Base-by-base conservation (phyloP, 306 rosid species). In the Erythrophleum fordii region DNA sequence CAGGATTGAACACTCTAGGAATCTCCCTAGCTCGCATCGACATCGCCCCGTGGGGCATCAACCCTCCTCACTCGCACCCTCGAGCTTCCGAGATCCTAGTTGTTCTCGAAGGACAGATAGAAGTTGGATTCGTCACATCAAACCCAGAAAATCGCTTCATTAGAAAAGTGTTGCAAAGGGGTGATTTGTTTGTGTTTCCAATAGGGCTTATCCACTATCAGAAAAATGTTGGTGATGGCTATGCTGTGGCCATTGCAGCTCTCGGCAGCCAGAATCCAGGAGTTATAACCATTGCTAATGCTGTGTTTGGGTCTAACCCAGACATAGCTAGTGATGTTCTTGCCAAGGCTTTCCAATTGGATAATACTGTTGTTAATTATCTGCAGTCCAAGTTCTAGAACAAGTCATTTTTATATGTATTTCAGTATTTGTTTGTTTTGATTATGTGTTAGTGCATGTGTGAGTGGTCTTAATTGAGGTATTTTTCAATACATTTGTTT, bases 11-110 rank as follows among this genome's bases (percentile, higher is more conserved):
- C 79, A 80, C 89, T 42, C 65, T 80, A 0, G 85, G 72, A 8
- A 61, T 86, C 39, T 67, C 87, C 20, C 8, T 86, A 0, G 89
- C 71, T 49, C 87, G 87, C 28, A 17, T 86, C 9, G 89, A 83
- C 70, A 58, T 11, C 0, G 89, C 79, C 6, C 81, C 87, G 3
- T 77, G 79, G 87, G 85, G 89, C 0, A n/a, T 80, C 42, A 86
- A 86, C 73, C 87, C 89, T 80, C 87, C 85, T 35, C 89, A 86
- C 72, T 23, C 69, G 0, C 89, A 86, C 80, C 89, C 87, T 72
- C 85, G 87, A 0, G 87, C 87, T 37, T 67, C 83, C 1, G 87
- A 86, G 58, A 34, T 86, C 22, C 23, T 86, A 0, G 83, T 85
- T 0, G 83, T 86, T 52, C 69, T 86, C 3, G 76, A 80, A 5